Conservation (phyloP, 306 rosid species). For the Prunus davidiana region DNA sequence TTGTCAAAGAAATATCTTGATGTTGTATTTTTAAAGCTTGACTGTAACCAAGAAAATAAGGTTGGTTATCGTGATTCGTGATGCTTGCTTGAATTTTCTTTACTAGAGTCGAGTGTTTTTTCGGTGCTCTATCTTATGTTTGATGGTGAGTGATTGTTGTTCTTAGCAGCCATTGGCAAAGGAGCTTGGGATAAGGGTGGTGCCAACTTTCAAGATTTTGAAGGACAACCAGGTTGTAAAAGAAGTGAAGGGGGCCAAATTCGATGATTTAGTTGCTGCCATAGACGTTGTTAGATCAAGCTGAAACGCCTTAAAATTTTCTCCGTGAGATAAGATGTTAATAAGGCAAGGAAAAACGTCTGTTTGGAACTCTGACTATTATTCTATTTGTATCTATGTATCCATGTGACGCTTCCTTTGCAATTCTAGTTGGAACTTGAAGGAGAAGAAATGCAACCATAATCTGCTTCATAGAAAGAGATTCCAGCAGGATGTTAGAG, state of each 20-base stretch:
- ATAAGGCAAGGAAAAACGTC: conserved; percentile 12
- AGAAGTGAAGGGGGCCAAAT: conserved; percentile 90
- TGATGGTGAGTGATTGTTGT: conserved; percentile 17
- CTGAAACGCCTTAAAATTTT: conserved; percentile 20
- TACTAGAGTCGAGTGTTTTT: background rate
- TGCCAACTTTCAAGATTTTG: conserved; percentile 92
- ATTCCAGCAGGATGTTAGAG: too few species aligned
- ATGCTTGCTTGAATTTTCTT: background rate
- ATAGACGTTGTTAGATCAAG: conserved; percentile 69
- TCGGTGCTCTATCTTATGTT: conserved; percentile 10
- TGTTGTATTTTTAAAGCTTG: conserved; percentile 90
- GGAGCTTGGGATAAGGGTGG: conserved; percentile 94
- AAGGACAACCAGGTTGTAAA: conserved; percentile 76
- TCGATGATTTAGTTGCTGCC: conserved; percentile 77
- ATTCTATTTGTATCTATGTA: conserved; percentile 24
- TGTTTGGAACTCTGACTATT: background rate
- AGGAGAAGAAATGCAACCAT: background rate
- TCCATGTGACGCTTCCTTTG: background rate
- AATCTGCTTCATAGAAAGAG: background rate
- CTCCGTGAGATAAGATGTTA: conserved; percentile 9
- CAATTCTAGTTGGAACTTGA: conserved; percentile 2
- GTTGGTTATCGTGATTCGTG: conserved; percentile 25
- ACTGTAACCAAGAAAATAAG: conserved; percentile 90
- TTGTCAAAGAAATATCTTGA: conserved; percentile 75
- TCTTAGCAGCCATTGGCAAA: conserved; percentile 83